These are phyloP conservation scores for Paramecium bursaria DNA, from an alignment of 73 alveolate genomes.

Conservation along the genomic window DNA sequence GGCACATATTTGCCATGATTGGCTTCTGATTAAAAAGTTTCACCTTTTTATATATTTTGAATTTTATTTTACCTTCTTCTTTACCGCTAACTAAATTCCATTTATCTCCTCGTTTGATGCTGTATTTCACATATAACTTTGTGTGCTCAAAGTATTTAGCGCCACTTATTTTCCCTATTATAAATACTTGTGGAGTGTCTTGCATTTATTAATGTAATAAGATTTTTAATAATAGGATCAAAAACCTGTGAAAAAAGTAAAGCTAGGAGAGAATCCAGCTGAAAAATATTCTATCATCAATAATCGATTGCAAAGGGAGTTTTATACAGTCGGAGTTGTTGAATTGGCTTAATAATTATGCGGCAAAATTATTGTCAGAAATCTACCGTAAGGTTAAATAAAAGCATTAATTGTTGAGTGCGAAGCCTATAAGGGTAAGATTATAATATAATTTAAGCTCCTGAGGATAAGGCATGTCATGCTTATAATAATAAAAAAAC, in stretches of 20 bases:
- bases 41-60: conserved; percentile 78
- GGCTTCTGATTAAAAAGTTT: conserved; percentile 79
- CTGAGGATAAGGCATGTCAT: conserved; percentile 69
- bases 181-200: conserved; percentile 72
- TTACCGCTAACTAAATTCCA: conserved; percentile 81
- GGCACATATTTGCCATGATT: conserved; percentile 60
- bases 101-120: conserved; percentile 74
- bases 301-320: too few species aligned
- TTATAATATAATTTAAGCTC: neutral
- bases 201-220: neutral
- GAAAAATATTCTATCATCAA: neutral
- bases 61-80: conserved; percentile 78
- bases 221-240: too few species aligned
- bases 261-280: conserved; percentile 6
- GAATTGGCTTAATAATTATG: conserved; percentile 5
- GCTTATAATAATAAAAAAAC: conserved; percentile 68
- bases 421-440: conserved; percentile 60
- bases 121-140: conserved; percentile 64
- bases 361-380: conserved; percentile 14
- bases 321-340: conserved; percentile 12
- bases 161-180: conserved; percentile 83
- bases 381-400: conserved; percentile 29
- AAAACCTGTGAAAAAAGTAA: conserved; percentile 4
- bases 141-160: conserved; percentile 74
- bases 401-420: conserved; percentile 63